A percentile compares a stretch with the other conserved stretches of the same genome.
Conservation (phyloP, 116 monocot genomes). For the Zostera marina region DNA sequence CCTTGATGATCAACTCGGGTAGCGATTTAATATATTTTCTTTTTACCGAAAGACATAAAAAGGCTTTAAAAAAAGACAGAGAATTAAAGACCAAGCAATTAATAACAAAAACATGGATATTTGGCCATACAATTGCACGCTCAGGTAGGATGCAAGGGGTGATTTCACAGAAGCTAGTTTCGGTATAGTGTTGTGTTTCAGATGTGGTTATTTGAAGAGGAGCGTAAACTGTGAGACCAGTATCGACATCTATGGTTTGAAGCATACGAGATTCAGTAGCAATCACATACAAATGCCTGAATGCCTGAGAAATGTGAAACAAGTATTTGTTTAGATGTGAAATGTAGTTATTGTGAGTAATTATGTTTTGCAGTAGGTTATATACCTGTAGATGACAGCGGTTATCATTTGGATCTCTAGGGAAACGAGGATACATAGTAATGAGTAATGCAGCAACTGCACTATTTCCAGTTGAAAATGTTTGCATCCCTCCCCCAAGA, state of each 20-base stretch:
- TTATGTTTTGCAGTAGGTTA: neutral
- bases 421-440: slow-evolving; percentile 86
- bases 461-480: slow-evolving; percentile 86
- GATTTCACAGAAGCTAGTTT: slow-evolving; percentile 76
- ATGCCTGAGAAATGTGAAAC: slow-evolving; percentile 35
- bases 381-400: slow-evolving; percentile 90
- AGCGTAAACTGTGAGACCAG: slow-evolving; percentile 80
- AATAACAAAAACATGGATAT: neutral
- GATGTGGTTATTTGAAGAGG: slow-evolving; percentile 67
- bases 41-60: too few species aligned
- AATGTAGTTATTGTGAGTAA: neutral
- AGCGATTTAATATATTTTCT: too few species aligned
- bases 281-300: slow-evolving; percentile 85
- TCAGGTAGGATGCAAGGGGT: slow-evolving; percentile 93
- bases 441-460: slow-evolving; percentile 82
- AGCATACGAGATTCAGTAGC: slow-evolving; percentile 83
- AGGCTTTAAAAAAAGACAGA: neutral
- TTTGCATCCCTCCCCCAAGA: slow-evolving; percentile 85
- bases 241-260: slow-evolving; percentile 92
- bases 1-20: too few species aligned
- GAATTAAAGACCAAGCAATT: neutral
- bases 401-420: slow-evolving; percentile 93
- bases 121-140: slow-evolving; percentile 57
- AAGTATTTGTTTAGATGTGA: neutral
- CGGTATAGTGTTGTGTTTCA: slow-evolving; percentile 66